Percentiles rank a stretch among this genome's conserved stretches.
These are phyloP conservation scores for Cyberlindnera mycetangii DNA, from an alignment of 805 yeast genomes.

Conservation along the genomic window DNA sequence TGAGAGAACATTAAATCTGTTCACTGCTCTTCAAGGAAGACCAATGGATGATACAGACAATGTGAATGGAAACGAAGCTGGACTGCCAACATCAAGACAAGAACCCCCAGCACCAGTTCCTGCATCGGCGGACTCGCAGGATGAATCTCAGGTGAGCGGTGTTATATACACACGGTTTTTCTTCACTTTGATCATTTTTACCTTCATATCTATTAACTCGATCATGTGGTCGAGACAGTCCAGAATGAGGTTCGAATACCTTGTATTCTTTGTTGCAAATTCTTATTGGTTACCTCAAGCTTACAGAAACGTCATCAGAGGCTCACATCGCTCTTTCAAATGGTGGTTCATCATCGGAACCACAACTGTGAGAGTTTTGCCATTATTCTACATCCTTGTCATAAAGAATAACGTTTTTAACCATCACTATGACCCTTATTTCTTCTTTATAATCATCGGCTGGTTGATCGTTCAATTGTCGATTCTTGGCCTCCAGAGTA, in stretches of 20 bases:
- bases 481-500: slow-evolving; percentile 58
- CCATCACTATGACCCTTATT: slow-evolving; percentile 58
- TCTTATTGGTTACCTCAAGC: slow-evolving; percentile 91
- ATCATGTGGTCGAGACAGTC: slow-evolving; percentile 59
- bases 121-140: slow-evolving; percentile 28
- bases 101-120: slow-evolving; percentile 16
- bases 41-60: slow-evolving; percentile 34
- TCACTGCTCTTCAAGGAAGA: slow-evolving; percentile 64
- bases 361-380: slow-evolving; percentile 57
- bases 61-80: slow-evolving; percentile 1
- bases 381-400: slow-evolving; percentile 61
- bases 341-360: slow-evolving; percentile 79
- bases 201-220: slow-evolving; percentile 56
- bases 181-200: slow-evolving; percentile 48
- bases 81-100: slow-evolving; percentile 24
- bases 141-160: slow-evolving; percentile 56
- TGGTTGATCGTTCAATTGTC: slow-evolving; percentile 65
- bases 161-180: slow-evolving; percentile 56
- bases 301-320: slow-evolving; percentile 69
- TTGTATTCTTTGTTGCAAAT: slow-evolving; percentile 48
- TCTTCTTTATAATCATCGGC: slow-evolving; percentile 42
- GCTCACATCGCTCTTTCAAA: slow-evolving; percentile 59
- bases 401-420: slow-evolving; percentile 57
- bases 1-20: slow-evolving; percentile 62
- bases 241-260: slow-evolving; percentile 56